Percentiles rank a stretch among this genome's conserved stretches.
phyloP scores from a whole-genome alignment of 1,284 basidiomycete genomes.

The Marasmius sp. region DNA sequence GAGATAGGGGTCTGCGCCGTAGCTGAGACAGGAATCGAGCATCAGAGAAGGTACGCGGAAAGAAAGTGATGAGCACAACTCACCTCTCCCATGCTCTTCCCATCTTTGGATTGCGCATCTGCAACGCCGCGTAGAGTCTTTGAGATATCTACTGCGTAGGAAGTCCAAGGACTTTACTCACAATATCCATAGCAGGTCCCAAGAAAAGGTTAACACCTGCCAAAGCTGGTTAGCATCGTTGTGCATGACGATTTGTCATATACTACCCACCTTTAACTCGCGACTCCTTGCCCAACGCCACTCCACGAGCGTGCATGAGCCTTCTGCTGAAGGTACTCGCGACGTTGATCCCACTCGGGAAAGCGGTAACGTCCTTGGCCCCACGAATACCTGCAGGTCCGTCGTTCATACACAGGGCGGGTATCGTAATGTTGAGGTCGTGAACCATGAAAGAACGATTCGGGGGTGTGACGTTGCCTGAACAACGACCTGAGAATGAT shows the following conservation, averaged over 20 bases:
- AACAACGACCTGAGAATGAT: constrained; percentile 51
- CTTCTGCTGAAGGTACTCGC: constrained; percentile 53
- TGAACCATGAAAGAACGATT: constrained; percentile 29
- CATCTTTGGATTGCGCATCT: constrained; percentile 26
- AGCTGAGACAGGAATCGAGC: constrained; percentile 30
- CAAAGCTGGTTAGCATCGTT: background rate
- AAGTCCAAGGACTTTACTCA: constrained; percentile 27
- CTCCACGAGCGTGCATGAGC: constrained; percentile 60
- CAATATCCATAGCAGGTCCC: constrained; percentile 14
- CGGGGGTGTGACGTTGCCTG: constrained; percentile 52
- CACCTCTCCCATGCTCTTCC: constrained; percentile 56
- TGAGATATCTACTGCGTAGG: background rate
- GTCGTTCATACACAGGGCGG: constrained; percentile 52
- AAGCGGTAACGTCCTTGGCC: constrained; percentile 51
- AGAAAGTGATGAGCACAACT: background rate
- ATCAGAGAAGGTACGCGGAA: background rate
- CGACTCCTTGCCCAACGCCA: constrained; percentile 74
- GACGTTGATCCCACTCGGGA: constrained; percentile 54
- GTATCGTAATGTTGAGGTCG: constrained; percentile 33
- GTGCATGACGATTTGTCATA: background rate
- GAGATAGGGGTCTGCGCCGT: constrained; percentile 67
- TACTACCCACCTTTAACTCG: constrained; percentile 58
- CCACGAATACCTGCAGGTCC: constrained; percentile 55
- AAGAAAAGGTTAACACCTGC: constrained; percentile 19
- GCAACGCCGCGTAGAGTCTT: background rate